These are phyloP conservation scores for Xylariaceae sp. DNA, from an alignment of 2,329 filamentous ascomycete genomes.

Conservation along the genomic window DNA sequence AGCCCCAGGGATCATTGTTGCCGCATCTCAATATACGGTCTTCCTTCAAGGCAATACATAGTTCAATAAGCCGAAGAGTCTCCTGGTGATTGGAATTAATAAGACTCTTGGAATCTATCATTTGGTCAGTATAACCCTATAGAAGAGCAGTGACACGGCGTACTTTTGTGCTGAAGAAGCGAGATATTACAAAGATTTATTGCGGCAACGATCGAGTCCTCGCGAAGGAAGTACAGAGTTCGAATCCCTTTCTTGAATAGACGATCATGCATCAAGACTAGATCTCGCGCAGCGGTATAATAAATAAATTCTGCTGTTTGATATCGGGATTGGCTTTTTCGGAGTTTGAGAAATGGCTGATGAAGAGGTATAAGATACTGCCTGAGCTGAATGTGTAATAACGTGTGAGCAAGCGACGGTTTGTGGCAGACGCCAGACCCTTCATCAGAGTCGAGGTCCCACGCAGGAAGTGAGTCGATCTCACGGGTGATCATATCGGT, in stretches of 20 bases:
- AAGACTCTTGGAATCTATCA: slow-evolving; percentile 51
- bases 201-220: slow-evolving; percentile 54
- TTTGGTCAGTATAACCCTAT: slow-evolving; percentile 12
- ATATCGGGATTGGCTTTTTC: slow-evolving; percentile 55
- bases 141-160: neutral
- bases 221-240: slow-evolving; percentile 54
- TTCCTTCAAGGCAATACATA: slow-evolving; percentile 56
- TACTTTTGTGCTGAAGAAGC: slow-evolving; percentile 51
- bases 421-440: slow-evolving; percentile 42
- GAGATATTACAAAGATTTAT: slow-evolving; percentile 58
- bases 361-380: slow-evolving; percentile 59
- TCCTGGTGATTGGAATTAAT: slow-evolving; percentile 58
- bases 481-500: slow-evolving; percentile 57
- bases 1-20: slow-evolving; percentile 60
- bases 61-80: slow-evolving; percentile 56
- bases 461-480: slow-evolving; percentile 55
- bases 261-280: slow-evolving; percentile 57
- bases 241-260: slow-evolving; percentile 55
- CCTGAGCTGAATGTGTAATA: slow-evolving; percentile 55
- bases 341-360: slow-evolving; percentile 55
- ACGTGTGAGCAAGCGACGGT: slow-evolving; percentile 53
- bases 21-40: slow-evolving; percentile 56
- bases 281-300: slow-evolving; percentile 57
- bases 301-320: slow-evolving; percentile 60
- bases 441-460: slow-evolving; percentile 42